phyloP scores from a whole-genome alignment of 352 stramenopile species.

The Pythium guiyangense region DNA sequence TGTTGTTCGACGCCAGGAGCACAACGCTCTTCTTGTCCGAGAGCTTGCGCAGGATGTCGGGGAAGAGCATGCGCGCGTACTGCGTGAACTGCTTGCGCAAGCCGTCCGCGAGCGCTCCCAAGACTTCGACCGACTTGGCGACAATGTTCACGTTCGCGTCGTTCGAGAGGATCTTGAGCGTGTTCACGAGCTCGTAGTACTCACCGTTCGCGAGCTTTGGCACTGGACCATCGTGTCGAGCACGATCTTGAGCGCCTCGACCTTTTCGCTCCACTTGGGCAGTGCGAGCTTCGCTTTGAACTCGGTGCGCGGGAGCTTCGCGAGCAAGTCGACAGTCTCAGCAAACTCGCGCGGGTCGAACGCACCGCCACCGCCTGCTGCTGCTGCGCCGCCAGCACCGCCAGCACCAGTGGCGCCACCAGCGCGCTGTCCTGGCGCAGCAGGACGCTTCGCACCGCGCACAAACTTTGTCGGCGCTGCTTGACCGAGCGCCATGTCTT shows the following conservation, averaged over 20 bases:
- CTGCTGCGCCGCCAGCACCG: conserved; percentile 5
- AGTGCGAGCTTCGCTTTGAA: conserved; percentile 71
- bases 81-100: conserved; percentile 79
- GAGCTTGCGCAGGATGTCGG: conserved; percentile 76
- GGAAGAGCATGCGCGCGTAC: conserved; percentile 70
- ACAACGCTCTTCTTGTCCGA: conserved; percentile 88
- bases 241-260: conserved; percentile 84
- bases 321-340: conserved; percentile 79
- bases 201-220: conserved; percentile 85
- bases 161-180: conserved; percentile 70
- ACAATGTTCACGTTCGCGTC: conserved; percentile 88
- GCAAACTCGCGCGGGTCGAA: conserved; percentile 84
- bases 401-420: neutral
- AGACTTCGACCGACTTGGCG: conserved; percentile 80
- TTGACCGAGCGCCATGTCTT: conserved; percentile 65
- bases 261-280: conserved; percentile 86
- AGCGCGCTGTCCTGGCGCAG: conserved; percentile 1
- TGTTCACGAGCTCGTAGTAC: conserved; percentile 84
- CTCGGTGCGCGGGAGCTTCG: conserved; percentile 73
- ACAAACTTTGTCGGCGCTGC: conserved; percentile 68
- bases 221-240: conserved; percentile 74
- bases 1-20: conserved; percentile 78
- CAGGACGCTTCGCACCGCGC: conserved; percentile 43
- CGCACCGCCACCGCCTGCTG: conserved; percentile 3
- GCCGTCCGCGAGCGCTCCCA: conserved; percentile 72